A percentile compares a stretch with the other conserved stretches of the same genome.
Conservation (phyloP, 2,329 filamentous ascomycete genomes). For the Hypocreales sp. region DNA sequence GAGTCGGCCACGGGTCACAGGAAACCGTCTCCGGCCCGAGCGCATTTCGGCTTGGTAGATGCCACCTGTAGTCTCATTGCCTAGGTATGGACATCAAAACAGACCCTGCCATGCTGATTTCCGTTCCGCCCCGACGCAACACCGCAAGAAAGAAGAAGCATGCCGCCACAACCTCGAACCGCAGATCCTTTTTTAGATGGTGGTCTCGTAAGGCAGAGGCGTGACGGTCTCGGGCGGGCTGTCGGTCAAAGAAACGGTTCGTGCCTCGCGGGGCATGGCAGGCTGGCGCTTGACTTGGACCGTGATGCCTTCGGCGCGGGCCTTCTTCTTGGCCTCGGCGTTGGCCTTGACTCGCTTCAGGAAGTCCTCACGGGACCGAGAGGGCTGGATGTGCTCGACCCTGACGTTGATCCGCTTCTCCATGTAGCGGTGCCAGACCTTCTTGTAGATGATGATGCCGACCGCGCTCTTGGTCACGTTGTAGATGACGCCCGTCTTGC, state of each 20-base stretch:
- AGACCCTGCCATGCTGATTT: slow-evolving; percentile 27
- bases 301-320: slow-evolving; percentile 75
- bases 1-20: too few species aligned
- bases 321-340: slow-evolving; percentile 81
- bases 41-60: slow-evolving; percentile 8
- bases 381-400: slow-evolving; percentile 90
- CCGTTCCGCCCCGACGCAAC: slow-evolving; percentile 27
- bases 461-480: slow-evolving; percentile 98
- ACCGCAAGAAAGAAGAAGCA: slow-evolving; percentile 25
- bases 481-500: slow-evolving; percentile 96
- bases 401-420: slow-evolving; percentile 99
- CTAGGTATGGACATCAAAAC: slow-evolving; percentile 26
- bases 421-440: slow-evolving; percentile 98
- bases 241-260: slow-evolving; percentile 65
- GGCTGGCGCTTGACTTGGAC: slow-evolving; percentile 91
- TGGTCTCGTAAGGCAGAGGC: slow-evolving; percentile 93
- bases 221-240: slow-evolving; percentile 83
- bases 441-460: slow-evolving; percentile 98
- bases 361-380: slow-evolving; percentile 94
- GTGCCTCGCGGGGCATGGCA: slow-evolving; percentile 60
- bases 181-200: slow-evolving; percentile 53
- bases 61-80: slow-evolving; percentile 20
- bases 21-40: neutral
- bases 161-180: slow-evolving; percentile 11
- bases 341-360: slow-evolving; percentile 92